Evolutionary conservation across 2,329 filamentous ascomycete genomes (phyloP), one percentile per base, ranked within the genome.

Genomic region (Exophiala mesophila): DNA sequence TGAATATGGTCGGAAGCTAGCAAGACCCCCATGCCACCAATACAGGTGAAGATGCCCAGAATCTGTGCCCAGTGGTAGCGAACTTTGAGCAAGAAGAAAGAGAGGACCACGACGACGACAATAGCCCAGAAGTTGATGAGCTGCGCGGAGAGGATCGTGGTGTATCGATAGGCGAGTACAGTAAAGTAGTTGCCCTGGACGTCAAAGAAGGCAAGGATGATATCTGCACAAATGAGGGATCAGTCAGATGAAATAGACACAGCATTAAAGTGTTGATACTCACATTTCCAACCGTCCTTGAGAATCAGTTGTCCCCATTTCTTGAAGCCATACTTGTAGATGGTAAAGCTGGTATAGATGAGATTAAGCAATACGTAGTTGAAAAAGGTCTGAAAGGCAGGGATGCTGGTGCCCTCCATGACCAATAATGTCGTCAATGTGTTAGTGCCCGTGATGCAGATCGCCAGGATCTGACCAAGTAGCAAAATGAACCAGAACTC

Each of bases 81-180:
- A 32, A 98, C 92, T 54, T 75, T 77, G 44, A 98, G 78, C 56
- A 96, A 72, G 51, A 82, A 54, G 67, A 94, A 89, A 19, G 88
- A 95, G 53, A 96, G 69, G 48, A 85, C 61, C 15, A 97, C 88
- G 16, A 98, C 92, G 50, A 90, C 82, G 37, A 94, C 86, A 55
- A 98, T 97, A 56, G 89, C 86, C 90, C 90, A 97, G 70, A 97
- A 97, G 74, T 96, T 96, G 69, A 98, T 88, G 39, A 98, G 77
- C 72, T 97, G 89, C 12, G 88, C 88, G 15, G 85, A 92, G 36
- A 97, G 76, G 56, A 96, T 83, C 58, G 89, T 96, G 41, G 90
- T 95, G 72, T 94, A 82, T 46, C 84, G 77, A 70, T 97, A 98
- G 4, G 90, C 92, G 36, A 96, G 76, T 37, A 98, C 90, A 58